Evolutionary conservation across 257 asterid genomes (phyloP).

Genomic region (Solanum paucissectum): DNA sequence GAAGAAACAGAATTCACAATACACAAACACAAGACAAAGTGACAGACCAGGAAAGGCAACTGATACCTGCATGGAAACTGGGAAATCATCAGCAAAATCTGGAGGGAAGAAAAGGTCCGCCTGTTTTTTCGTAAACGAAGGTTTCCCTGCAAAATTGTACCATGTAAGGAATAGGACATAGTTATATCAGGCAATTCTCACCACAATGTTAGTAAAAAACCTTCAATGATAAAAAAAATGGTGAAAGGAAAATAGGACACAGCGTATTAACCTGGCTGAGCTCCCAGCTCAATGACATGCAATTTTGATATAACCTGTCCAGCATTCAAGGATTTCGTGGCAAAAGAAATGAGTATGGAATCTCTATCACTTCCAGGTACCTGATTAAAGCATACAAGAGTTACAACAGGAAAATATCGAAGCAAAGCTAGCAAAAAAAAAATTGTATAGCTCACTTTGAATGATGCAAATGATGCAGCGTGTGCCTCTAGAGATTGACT

Average conservation of each 20-base stretch:
- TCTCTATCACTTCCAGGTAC: conserved; percentile 86
- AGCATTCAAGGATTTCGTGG: conserved; percentile 48
- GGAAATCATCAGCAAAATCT: conserved; percentile 94
- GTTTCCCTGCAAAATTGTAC: conserved; percentile 55
- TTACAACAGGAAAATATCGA: conserved; percentile 1
- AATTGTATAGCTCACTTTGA: conserved; percentile 37
- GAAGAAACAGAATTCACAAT: conserved; percentile 6
- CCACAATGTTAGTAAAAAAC: neutral
- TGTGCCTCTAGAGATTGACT: conserved; percentile 99
- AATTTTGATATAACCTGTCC: conserved; percentile 57
- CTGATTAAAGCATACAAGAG: conserved; percentile 26
- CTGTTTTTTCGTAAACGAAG: conserved; percentile 83
- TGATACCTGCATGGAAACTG: conserved; percentile 96
- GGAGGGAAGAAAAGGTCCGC: conserved; percentile 99
- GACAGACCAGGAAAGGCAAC: neutral
- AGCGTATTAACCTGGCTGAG: conserved; percentile 64
- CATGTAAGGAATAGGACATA: neutral
- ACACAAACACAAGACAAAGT: neutral
- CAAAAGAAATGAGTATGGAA: conserved; percentile 88
- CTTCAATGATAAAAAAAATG: neutral
- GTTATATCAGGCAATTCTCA: neutral
- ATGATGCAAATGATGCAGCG: conserved; percentile 90
- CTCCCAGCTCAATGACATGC: conserved; percentile 72
- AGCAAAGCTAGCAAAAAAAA: neutral
- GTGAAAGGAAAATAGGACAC: conserved; percentile 15